phyloP scores from a whole-genome alignment of 2,329 filamentous ascomycete species.

The Sphaceloma murrayae region DNA sequence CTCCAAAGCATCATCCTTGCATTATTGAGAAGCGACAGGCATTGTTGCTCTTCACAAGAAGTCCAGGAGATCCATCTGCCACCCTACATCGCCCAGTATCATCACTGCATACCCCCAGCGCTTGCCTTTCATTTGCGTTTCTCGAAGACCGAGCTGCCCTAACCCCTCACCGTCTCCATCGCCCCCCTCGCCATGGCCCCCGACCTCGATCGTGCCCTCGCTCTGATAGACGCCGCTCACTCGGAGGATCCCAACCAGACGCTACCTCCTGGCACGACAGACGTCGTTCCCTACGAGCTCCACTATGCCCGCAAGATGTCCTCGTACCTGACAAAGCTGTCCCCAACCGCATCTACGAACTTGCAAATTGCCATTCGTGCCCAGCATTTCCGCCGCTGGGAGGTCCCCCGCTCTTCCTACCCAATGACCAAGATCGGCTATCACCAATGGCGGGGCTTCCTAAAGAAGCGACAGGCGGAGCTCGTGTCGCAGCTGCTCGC shows the following conservation, averaged over 20 bases:
- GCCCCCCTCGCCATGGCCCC: conserved; percentile 15
- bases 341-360: conserved; percentile 53
- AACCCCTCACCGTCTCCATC: neutral
- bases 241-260: conserved; percentile 54
- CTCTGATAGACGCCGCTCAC: conserved; percentile 65
- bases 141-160: too few relatives aligned
- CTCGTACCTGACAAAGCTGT: conserved; percentile 54
- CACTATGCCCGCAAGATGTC: conserved; percentile 77
- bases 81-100: too few relatives aligned
- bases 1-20: too few relatives aligned
- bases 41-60: too few relatives aligned
- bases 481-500: conserved; percentile 47
- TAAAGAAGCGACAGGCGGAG: conserved; percentile 62
- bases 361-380: conserved; percentile 70
- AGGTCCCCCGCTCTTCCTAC: conserved; percentile 63
- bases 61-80: too few relatives aligned
- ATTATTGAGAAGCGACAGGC: too few relatives aligned
- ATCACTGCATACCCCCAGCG: too few relatives aligned
- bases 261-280: conserved; percentile 31
- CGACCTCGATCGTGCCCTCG: conserved; percentile 42
- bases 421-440: conserved; percentile 69
- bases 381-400: conserved; percentile 80
- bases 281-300: conserved; percentile 60
- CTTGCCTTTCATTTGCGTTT: too few relatives aligned
- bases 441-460: conserved; percentile 65